Percentiles rank a stretch among this genome's conserved stretches.
Conservation (phyloP, 768 basidiomycete genomes). For the Lepiota subincarnata region DNA sequence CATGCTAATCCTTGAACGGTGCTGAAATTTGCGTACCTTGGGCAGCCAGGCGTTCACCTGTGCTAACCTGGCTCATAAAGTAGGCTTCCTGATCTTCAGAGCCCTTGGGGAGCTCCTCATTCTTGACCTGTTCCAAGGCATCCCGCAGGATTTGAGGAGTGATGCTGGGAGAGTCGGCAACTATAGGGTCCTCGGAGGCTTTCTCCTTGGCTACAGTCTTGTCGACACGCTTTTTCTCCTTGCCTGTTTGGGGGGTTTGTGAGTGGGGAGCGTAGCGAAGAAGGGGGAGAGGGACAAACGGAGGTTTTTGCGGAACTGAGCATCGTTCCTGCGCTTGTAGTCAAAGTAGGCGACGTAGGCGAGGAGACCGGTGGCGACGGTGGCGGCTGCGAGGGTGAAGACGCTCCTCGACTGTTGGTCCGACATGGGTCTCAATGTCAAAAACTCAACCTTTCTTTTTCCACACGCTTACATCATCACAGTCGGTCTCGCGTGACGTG, state of each 20-base stretch:
- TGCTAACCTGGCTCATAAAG: constrained; percentile 86
- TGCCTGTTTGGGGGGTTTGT: constrained; percentile 47
- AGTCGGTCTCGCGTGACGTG: background rate
- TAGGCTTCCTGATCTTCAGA: constrained; percentile 80
- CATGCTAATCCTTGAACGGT: background rate
- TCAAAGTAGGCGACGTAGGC: constrained; percentile 95
- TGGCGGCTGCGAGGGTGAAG: constrained; percentile 43
- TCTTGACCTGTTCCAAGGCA: constrained; percentile 62
- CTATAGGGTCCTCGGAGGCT: constrained; percentile 26
- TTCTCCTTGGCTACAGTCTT: constrained; percentile 58
- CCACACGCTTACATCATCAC: constrained; percentile 10
- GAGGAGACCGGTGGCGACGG: constrained; percentile 54
- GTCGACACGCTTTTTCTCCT: constrained; percentile 86
- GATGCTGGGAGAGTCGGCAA: constrained; percentile 26
- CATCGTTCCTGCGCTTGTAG: constrained; percentile 86
- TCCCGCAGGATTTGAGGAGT: constrained; percentile 53
- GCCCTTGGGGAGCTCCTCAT: constrained; percentile 63
- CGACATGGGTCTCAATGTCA: constrained; percentile 23
- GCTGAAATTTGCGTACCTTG: constrained; percentile 53
- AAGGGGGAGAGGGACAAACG: constrained; percentile 48
- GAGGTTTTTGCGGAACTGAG: constrained; percentile 82
- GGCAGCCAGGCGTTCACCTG: constrained; percentile 79
- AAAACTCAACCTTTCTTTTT: background rate
- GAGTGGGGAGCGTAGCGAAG: constrained; percentile 8
- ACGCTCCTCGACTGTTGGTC: constrained; percentile 33